phyloP scores from a whole-genome alignment of 1,284 basidiomycete species.

The Ganoderma boninense region DNA sequence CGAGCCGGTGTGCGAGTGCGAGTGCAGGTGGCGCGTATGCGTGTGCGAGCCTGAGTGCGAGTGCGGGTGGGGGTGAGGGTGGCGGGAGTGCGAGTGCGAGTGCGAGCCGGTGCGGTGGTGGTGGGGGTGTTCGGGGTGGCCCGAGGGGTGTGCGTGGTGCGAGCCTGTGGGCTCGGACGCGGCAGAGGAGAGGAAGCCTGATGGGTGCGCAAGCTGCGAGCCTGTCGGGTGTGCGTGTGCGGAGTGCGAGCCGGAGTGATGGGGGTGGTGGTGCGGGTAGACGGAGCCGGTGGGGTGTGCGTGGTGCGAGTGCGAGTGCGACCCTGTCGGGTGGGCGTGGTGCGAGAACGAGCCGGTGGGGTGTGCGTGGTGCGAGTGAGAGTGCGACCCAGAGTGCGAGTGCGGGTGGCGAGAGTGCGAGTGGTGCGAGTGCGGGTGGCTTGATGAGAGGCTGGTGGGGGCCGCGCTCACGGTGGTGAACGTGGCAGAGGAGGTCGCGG shows the following conservation, averaged over 20 bases:
- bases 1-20: no score
- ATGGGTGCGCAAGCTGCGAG: neutral
- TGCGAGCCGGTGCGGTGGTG: no score
- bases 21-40: no score
- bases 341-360: no score
- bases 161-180: neutral
- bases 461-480: neutral
- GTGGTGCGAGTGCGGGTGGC: neutral
- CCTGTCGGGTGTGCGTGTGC: neutral
- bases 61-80: no score
- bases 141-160: no score
- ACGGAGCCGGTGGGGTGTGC: neutral
- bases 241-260: neutral
- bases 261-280: neutral
- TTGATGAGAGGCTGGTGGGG: neutral
- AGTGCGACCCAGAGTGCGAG: neutral
- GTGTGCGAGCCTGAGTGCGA: no score
- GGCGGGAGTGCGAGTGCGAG: no score
- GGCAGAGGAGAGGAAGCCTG: neutral
- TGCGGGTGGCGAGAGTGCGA: neutral
- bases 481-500: neutral
- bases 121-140: no score
- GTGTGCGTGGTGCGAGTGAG: constrained; percentile 3
- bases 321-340: neutral
- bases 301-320: neutral